Evolutionary conservation across 2,329 filamentous ascomycete species (phyloP), one percentile per base, ranked within the genome.

Genomic region (Apiospora koreana): DNA sequence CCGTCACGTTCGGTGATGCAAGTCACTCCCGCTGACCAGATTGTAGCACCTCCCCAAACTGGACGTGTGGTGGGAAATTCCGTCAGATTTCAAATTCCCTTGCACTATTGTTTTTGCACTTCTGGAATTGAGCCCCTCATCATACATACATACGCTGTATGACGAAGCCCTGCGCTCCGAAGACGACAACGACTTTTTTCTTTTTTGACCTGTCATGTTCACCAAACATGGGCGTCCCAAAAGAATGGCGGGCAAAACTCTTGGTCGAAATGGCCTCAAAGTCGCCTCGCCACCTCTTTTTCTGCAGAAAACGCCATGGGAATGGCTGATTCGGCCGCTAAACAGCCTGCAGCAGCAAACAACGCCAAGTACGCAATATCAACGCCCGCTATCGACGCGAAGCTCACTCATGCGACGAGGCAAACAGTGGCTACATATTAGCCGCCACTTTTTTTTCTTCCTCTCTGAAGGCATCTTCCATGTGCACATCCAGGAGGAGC

Each of bases 11-110:
- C 66, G 45, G 31, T 68, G 67, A 50, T 68, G 67, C 67, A 38
- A 38, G 54, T 62, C 54, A 62, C 54, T 62, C 54, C 54, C 54
- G 54, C 54, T 62, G 54, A 62, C 54, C 18, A 62, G 54, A 62
- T 48, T 58, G 67, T 58, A 50, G 28, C 67, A 68, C 67, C 67
- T 68, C 45, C 67, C 67, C 28, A 31, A 68, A 68, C 45, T 38
- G 31, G 67, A 68, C 67, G 41, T 45, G 67, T 58, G 67, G 67
- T 58, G 67, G 16, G 28, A 18, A 23, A 62, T 9, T 12, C 54
- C 31, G 21, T 18, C 54, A 38, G 12, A 43, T 16, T 43, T 43
- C 12, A 31, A 31, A 38, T 62, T 6, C 16, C 31, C 6, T 62
- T 62, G 7, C 31, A 18, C 31, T n/a, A n/a, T n/a, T n/a, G n/a